Evolutionary conservation across 2,329 filamentous ascomycete species (phyloP).

Genomic region (Fusarium albosuccineum): DNA sequence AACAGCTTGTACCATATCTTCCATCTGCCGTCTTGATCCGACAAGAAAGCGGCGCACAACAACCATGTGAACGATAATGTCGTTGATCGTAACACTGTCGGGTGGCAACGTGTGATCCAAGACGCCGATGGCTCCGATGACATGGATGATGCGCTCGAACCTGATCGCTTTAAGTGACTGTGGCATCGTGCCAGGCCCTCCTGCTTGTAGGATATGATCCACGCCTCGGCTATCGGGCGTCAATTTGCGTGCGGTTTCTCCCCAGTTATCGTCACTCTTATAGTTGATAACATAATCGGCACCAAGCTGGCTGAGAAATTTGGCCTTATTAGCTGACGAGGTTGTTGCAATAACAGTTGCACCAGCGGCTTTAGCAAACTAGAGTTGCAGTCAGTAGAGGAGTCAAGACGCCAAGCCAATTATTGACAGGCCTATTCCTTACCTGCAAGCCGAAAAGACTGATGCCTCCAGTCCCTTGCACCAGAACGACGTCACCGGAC

Average conservation of each 20-base stretch:
- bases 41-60: constrained; percentile 16
- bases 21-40: constrained; percentile 8
- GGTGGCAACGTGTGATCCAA: neutral
- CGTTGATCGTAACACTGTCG: neutral
- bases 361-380: constrained; percentile 60
- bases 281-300: constrained; percentile 71
- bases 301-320: constrained; percentile 63
- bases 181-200: constrained; percentile 64
- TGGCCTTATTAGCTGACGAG: constrained; percentile 62
- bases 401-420: no score
- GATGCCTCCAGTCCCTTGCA: constrained; percentile 18
- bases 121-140: constrained; percentile 31
- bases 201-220: constrained; percentile 68
- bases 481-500: constrained; percentile 56
- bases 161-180: constrained; percentile 54
- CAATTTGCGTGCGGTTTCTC: constrained; percentile 63
- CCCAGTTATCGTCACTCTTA: constrained; percentile 64
- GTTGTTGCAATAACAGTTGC: constrained; percentile 71
- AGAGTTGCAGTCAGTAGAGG: neutral
- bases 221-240: constrained; percentile 62
- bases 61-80: constrained; percentile 1
- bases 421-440: neutral
- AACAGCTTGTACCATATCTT: constrained; percentile 12
- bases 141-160: constrained; percentile 53
- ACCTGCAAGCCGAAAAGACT: neutral